These are phyloP conservation scores for Aspergillus conjunctus DNA, from an alignment of 495 filamentous ascomycete species.

Conservation along the genomic window DNA sequence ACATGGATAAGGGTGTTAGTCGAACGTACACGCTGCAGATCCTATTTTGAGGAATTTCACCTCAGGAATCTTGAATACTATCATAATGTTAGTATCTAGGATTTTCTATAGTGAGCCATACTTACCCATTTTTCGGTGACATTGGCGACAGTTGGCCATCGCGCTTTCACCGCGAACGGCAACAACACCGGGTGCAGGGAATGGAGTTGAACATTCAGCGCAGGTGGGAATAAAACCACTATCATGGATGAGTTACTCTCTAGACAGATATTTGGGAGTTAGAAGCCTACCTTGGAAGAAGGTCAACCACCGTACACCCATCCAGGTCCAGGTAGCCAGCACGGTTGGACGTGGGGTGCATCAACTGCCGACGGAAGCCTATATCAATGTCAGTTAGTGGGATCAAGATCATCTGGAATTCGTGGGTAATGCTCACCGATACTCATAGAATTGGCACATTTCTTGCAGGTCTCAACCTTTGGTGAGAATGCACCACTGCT, in stretches of 20 bases:
- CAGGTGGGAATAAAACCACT: constrained; percentile 86
- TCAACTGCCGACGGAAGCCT: constrained; percentile 72
- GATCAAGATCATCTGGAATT: neutral
- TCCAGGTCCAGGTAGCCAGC: constrained; percentile 84
- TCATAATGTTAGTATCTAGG: constrained; percentile 7
- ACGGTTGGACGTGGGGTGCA: constrained; percentile 74
- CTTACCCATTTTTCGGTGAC: constrained; percentile 78
- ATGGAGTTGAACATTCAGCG: constrained; percentile 71
- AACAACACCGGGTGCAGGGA: constrained; percentile 63
- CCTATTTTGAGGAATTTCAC: constrained; percentile 78
- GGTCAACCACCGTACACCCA: constrained; percentile 75
- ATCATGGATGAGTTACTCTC: constrained; percentile 7
- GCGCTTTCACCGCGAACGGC: constrained; percentile 75
- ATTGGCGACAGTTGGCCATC: constrained; percentile 77
- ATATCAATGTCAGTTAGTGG: constrained; percentile 8
- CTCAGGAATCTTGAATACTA: constrained; percentile 72
- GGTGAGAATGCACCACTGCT: constrained; percentile 35
- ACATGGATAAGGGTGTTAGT: too few relatives aligned
- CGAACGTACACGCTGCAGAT: constrained; percentile 47
- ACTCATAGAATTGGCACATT: constrained; percentile 71
- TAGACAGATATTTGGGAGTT: neutral
- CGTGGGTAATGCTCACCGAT: constrained; percentile 43
- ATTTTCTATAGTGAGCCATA: neutral
- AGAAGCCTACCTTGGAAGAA: constrained; percentile 70
- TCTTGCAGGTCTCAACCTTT: constrained; percentile 64